Conservation (phyloP, 768 basidiomycete genomes). For the Chiua virens region DNA sequence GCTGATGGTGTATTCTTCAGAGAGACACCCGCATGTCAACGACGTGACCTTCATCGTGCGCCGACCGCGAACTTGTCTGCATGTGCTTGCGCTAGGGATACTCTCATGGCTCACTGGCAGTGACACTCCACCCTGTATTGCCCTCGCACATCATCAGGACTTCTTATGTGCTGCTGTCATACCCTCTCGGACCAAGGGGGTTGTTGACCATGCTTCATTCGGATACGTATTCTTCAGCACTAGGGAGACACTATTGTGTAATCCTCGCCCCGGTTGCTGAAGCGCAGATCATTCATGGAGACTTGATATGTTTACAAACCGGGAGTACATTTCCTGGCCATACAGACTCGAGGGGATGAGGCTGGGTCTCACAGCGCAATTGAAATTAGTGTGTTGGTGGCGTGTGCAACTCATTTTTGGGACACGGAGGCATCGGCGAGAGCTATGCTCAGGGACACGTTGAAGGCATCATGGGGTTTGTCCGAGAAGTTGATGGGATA, state of each 20-base stretch:
- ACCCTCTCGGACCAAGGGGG: conserved; percentile 66
- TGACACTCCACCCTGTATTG: conserved; percentile 61
- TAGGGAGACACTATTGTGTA: conserved; percentile 50
- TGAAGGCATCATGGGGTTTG: conserved; percentile 25
- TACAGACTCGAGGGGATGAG: conserved; percentile 34
- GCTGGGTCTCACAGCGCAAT: conserved; percentile 23
- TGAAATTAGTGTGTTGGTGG: conserved; percentile 38
- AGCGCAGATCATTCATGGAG: conserved; percentile 65
- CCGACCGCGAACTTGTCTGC: conserved; percentile 8
- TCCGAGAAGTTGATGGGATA: too few relatives aligned
- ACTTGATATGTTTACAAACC: conserved; percentile 66
- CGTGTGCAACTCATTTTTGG: conserved; percentile 70
- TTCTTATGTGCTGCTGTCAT: conserved; percentile 71
- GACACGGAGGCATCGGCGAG: conserved; percentile 33
- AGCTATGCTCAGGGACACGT: conserved; percentile 15
- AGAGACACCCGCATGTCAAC: conserved; percentile 40
- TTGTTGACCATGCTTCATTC: conserved; percentile 70
- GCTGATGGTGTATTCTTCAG: conserved; percentile 55
- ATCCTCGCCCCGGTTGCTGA: conserved; percentile 53
- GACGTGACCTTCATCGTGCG: conserved; percentile 63
- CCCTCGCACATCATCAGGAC: conserved; percentile 48
- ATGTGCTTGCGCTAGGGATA: conserved; percentile 56
- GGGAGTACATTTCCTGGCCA: conserved; percentile 57
- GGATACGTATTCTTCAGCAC: conserved; percentile 48
- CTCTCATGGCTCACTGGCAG: conserved; percentile 76